Evolutionary conservation across 208 protist genomes (phyloP), one percentile per base, ranked within the genome.

Genomic region (Novymonas esmeraldas): DNA sequence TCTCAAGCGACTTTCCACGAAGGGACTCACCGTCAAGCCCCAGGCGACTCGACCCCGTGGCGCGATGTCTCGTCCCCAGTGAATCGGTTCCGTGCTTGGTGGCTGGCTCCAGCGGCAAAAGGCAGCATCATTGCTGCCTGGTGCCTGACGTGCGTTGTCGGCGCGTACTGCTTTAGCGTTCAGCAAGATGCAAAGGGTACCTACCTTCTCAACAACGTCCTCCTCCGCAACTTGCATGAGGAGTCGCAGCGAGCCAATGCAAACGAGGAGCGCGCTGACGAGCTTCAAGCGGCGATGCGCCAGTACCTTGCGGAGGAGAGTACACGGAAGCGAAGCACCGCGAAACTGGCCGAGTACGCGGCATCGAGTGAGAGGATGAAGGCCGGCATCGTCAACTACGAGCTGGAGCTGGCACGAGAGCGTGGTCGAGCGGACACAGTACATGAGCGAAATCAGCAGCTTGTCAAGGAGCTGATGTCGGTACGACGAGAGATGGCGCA

Each of bases 1-100:
- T 64, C 88, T 11, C 81, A 93, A 50, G 79, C 87, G 1, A 94
- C 90, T 9, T 95, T 95, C 81, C 90, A 95, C 57, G 88, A 95
- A 24, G 90, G 90, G 22, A 87, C 84, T 6, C 90, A 94, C 44
- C 77, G 90, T 10, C 85, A 90, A 56, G 87, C 90, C 26, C 90
- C 90, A 26, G 90, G 90, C 41, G 90, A 95, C 68, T 92, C 87
- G 13, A 94, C 88, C 14, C 90, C 90, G 26, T 96, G 90, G 88
- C 79, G 84, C 26, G 86, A 94, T 57, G 79, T 78, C 42, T 87
- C 83, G 16, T 91, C 90, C 20, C 90, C 90, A 38, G 70, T 96
- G n/a, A 88, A 91, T 48, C 54, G 87, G 22, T 45, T 94, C 52
- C 79, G 82, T 28, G 72, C 63, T 29, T 94, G 90, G 86, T 94